Evolutionary conservation across 805 yeast species (phyloP), one percentile per base, ranked within the genome.

Genomic region (Myxozyma neotropica): DNA sequence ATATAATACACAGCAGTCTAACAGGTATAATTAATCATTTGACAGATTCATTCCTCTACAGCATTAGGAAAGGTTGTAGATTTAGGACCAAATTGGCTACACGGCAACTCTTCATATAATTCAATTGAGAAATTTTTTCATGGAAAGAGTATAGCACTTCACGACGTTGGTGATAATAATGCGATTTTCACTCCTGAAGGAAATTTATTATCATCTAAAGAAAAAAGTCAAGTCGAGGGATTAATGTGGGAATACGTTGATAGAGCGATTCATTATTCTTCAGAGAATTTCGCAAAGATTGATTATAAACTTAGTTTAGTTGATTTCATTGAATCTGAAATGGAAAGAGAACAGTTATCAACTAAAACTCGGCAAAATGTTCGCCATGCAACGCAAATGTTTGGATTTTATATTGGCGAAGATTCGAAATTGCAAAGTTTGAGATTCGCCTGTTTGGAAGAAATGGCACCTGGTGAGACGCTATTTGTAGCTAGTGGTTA

Each of bases 31-130:
- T 4, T 8, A 13, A 38, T 10, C 21, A 19, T n/a, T 19, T n/a
- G 53, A 42, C 53, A 26, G 43, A 47, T 35, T 21, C 38, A 27
- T 21, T 42, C 12, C 6, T 55, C 64, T 35, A 31, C n/a, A n/a
- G 29, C n/a, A 24, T 39, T 60, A 4, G 63, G 55, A 12, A 52
- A 45, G 38, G 39, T 57, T 13, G 57, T 61, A 27, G 69, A 66
- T 38, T 39, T 66, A 27, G 69, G 69, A 13, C 69, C 69, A n/a
- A 66, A 66, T 42, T 66, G 69, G 69, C 40, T 66, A 46, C 69
- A 66, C 42, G 69, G 69, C 4, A 56, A 58, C 42, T 49, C 58
- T 15, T 39, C 35, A 3, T 44, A 24, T 35, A 52, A 64, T 45
- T 47, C 56, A 10, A 50, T 61, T 13, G 40, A 54, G n/a, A n/a